A percentile compares a stretch with the other conserved stretches of the same genome.
phyloP scores from a whole-genome alignment of 768 basidiomycete species.

The Suillus plorans region DNA sequence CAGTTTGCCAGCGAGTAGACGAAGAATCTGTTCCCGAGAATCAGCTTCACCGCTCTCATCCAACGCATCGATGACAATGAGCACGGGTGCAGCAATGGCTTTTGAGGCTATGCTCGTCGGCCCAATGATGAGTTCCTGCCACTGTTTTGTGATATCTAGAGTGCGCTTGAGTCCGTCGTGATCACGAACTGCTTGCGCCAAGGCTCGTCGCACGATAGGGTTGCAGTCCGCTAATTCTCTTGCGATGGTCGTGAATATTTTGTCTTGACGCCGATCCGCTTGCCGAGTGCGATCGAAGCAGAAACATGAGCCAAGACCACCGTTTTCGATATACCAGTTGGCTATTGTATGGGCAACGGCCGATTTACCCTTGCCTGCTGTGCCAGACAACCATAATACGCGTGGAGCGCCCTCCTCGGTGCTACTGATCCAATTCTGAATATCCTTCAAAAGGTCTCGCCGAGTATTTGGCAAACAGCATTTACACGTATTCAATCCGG shows the following conservation, averaged over 20 bases:
- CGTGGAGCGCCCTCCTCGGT: not conserved
- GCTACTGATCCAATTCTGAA: constrained; percentile 15
- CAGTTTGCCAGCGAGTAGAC: not conserved
- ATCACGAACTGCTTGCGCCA: not conserved
- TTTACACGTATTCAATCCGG: constrained; percentile 1
- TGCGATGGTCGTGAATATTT: constrained; percentile 3
- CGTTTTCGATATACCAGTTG: constrained; percentile 3
- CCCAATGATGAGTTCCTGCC: constrained; percentile 17
- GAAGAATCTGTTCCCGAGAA: constrained; percentile 16
- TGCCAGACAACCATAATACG: constrained; percentile 15
- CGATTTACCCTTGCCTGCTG: constrained; percentile 19
- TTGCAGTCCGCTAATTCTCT: not conserved
- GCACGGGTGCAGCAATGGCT: constrained; percentile 16
- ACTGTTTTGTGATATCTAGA: constrained; percentile 7
- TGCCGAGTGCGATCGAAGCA: constrained; percentile 14
- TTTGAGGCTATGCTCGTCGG: constrained; percentile 3
- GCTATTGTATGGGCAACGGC: constrained; percentile 19
- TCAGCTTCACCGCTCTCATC: constrained; percentile 15
- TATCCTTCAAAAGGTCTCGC: constrained; percentile 12
- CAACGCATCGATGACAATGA: constrained; percentile 27
- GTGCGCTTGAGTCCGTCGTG: not conserved
- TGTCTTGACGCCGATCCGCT: not conserved
- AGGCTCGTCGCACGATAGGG: not conserved
- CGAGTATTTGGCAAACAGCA: constrained; percentile 17
- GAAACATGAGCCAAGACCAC: constrained; percentile 15